Percentiles rank a stretch among this genome's conserved stretches.
These are phyloP conservation scores for Coemansia sp. DNA, from an alignment of 192 early-diverging fungal species.

Conservation along the genomic window DNA sequence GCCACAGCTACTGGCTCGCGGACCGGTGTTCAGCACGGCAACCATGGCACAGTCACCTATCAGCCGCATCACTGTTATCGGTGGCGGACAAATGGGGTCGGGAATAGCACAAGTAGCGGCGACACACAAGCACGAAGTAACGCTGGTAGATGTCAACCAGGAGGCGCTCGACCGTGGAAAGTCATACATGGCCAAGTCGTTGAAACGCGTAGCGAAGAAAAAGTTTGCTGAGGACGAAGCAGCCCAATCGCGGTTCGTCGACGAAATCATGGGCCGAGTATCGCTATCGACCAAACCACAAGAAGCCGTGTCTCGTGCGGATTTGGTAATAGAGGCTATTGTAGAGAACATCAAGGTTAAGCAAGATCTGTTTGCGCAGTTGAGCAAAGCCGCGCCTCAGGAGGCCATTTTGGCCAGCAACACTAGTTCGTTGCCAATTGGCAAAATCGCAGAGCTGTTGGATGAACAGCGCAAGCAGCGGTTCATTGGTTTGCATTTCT, in stretches of 20 bases:
- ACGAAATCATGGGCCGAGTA: constrained; percentile 71
- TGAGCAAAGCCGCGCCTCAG: constrained; percentile 73
- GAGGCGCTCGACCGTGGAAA: constrained; percentile 76
- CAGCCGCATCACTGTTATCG: constrained; percentile 73
- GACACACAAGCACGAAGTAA: constrained; percentile 76
- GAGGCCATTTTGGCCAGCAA: constrained; percentile 85
- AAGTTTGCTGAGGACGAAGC: constrained; percentile 73
- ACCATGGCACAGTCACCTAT: constrained; percentile 7
- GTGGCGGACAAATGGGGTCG: constrained; percentile 86
- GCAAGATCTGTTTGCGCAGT: constrained; percentile 72
- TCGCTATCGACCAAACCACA: constrained; percentile 64
- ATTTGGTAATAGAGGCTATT: constrained; percentile 93
- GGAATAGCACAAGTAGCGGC: constrained; percentile 91
- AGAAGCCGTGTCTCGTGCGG: constrained; percentile 63
- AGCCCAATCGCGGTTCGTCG: constrained; percentile 67
- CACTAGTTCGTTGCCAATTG: constrained; percentile 89
- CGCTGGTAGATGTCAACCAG: constrained; percentile 80
- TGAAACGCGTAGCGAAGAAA: constrained; percentile 88
- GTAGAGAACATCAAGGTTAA: constrained; percentile 92
- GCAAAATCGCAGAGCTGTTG: constrained; percentile 73
- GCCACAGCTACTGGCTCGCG: neutral
- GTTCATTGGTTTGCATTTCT: constrained; percentile 93
- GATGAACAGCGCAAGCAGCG: constrained; percentile 54
- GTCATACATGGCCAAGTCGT: constrained; percentile 81
- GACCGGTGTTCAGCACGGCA: constrained; percentile 7